Evolutionary conservation across 2,329 filamentous ascomycete genomes (phyloP), one percentile per base, ranked within the genome.

Genomic region (Fusarium tupiense): DNA sequence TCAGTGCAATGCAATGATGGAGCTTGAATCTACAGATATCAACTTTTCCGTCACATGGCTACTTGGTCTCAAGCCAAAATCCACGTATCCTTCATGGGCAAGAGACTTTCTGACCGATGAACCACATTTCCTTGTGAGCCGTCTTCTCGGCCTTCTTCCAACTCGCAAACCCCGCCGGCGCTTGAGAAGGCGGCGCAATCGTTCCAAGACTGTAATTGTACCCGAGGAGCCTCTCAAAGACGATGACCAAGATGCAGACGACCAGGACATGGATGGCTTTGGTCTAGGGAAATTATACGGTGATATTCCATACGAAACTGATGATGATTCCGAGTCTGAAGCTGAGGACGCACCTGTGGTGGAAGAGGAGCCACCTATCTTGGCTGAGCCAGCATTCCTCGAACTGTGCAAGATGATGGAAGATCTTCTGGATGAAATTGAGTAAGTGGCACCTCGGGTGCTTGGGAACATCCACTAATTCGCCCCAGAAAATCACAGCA

Each of bases 21-120:
- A 78, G 63, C 77, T 77, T 63, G 67, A 76, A 66, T 78, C 73
- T 46, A 71, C 71, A 44, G 73, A 78, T 59, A 72, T 77, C 67
- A 77, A 67, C 71, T 80, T 80, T 72, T 78, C 71, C 40, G 76
- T 80, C 64, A 78, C 76, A 71, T 80, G 78, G 78, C 69, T 80
- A 40, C 69, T 79, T 47, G 78, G 78, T 56, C 77, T 79, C 37
- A 75, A 72, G 67, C 73, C 77, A 61, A 76, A 64, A 71, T 69
- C 77, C 56, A 72, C 67, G 59, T 67, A 66, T 68, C 78, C 78
- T 37, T 31, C 65, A 63, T 79, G 78, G 78, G 76, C 75, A 58
- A 73, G 67, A 44, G 71, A 72, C 31, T 79, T 71, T 49, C 63
- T 79, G 64, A 73, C 77, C 46, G 67, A 77, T 52, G 79, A 80